Evolutionary conservation across 495 filamentous ascomycete genomes (phyloP).

Genomic region (Darksidea phi): DNA sequence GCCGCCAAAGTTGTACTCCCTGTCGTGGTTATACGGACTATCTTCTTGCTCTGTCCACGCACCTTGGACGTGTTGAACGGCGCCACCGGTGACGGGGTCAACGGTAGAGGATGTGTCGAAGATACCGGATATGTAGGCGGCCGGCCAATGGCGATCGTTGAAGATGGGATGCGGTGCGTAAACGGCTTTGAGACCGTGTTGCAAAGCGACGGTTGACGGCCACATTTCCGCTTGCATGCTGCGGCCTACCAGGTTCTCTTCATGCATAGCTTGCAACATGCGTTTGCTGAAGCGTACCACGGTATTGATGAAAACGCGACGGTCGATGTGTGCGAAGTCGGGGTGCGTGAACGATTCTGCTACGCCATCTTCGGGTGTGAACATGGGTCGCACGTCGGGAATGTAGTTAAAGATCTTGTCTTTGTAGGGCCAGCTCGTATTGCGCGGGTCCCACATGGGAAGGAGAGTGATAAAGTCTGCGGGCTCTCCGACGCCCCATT

Average conservation of each 20-base stretch:
- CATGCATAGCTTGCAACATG: slow-evolving; percentile 63
- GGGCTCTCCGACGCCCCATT: slow-evolving; percentile 74
- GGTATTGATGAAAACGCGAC: slow-evolving; percentile 66
- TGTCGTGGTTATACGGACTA: slow-evolving; percentile 42
- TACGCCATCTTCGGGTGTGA: slow-evolving; percentile 30
- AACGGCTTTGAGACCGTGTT: slow-evolving; percentile 71
- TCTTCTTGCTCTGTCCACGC: slow-evolving; percentile 38
- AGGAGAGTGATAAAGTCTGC: slow-evolving; percentile 71
- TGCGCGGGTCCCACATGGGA: slow-evolving; percentile 66
- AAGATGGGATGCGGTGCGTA: slow-evolving; percentile 70
- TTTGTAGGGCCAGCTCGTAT: slow-evolving; percentile 62
- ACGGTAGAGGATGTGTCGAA: slow-evolving; percentile 61
- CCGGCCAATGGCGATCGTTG: slow-evolving; percentile 60
- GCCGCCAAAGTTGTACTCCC: slow-evolving; percentile 56
- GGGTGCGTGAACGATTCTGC: slow-evolving; percentile 39
- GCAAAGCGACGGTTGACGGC: slow-evolving; percentile 60
- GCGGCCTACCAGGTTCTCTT: slow-evolving; percentile 59
- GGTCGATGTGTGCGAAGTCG: slow-evolving; percentile 50
- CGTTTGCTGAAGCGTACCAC: slow-evolving; percentile 61
- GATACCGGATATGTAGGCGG: slow-evolving; percentile 54
- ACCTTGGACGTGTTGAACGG: slow-evolving; percentile 40
- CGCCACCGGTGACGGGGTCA: slow-evolving; percentile 48
- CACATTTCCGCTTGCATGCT: slow-evolving; percentile 70
- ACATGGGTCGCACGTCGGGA: slow-evolving; percentile 45
- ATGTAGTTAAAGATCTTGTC: slow-evolving; percentile 63